Percentiles rank a stretch among this genome's conserved stretches.
Conservation (phyloP, 2,329 filamentous ascomycete species). For the Neoscytalidium dimidiatum region DNA sequence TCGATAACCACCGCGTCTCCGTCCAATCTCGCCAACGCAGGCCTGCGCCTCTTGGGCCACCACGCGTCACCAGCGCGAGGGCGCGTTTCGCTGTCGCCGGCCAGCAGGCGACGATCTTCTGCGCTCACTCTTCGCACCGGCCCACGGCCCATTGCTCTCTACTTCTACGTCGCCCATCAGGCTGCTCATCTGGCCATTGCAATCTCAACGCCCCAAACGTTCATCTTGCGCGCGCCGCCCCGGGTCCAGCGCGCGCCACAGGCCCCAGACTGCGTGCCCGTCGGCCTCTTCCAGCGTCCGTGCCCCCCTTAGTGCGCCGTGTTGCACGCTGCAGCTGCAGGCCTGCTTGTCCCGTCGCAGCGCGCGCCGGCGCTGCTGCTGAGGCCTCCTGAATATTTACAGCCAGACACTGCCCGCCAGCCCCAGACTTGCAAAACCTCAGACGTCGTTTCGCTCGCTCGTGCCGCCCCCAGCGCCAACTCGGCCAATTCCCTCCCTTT, state of each 20-base stretch:
- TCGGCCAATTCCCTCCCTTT: constrained; percentile 1
- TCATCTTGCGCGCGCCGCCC: background rate
- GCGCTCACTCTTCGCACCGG: background rate
- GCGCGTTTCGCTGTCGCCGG: constrained; percentile 2
- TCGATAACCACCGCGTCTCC: constrained; percentile 7
- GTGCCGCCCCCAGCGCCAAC: constrained; percentile 13
- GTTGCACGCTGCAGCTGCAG: constrained; percentile 7
- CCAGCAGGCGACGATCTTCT: constrained; percentile 10
- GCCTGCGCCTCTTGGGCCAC: constrained; percentile 6
- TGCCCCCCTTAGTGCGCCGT: constrained; percentile 11
- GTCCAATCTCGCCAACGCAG: constrained; percentile 11
- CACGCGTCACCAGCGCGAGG: constrained; percentile 2
- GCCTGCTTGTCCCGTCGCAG: constrained; percentile 9
- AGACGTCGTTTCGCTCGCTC: constrained; percentile 10
- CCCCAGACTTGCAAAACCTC: constrained; percentile 13
- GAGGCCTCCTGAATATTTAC: constrained; percentile 18
- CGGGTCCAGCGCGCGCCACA: background rate
- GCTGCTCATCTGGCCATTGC: background rate
- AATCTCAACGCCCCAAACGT: background rate
- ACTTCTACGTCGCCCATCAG: background rate
- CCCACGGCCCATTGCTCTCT: background rate
- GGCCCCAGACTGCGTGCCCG: background rate
- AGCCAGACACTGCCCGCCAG: constrained; percentile 12
- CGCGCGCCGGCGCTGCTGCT: constrained; percentile 4
- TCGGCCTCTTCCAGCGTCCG: constrained; percentile 8